Evolutionary conservation across 495 filamentous ascomycete species (phyloP).

Genomic region (Penicillium subrubescens): DNA sequence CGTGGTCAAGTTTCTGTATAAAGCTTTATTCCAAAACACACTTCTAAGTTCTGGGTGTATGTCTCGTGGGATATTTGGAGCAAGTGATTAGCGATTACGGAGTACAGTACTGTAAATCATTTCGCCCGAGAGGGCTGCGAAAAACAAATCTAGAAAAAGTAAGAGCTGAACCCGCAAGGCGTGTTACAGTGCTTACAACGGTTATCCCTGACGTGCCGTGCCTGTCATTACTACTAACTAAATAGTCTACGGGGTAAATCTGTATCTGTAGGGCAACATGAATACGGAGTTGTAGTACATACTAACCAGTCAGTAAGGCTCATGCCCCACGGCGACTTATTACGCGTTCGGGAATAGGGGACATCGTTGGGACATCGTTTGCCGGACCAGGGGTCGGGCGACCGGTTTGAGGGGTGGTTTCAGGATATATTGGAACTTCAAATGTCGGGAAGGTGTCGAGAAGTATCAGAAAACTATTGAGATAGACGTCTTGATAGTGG

Average conservation of each 20-base stretch:
- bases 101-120: too few species aligned
- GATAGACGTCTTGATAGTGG: not conserved
- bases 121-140: not conserved
- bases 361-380: not conserved
- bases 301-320: not conserved
- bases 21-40: not conserved
- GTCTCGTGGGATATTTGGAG: not conserved
- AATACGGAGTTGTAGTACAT: not conserved
- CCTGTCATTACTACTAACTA: not conserved
- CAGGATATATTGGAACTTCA: not conserved
- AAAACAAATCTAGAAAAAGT: not conserved
- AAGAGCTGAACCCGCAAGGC: not conserved
- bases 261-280: not conserved
- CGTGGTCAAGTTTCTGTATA: not conserved
- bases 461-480: not conserved
- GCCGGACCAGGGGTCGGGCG: not conserved
- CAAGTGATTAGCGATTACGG: not conserved
- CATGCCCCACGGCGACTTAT: slow-evolving; percentile 1
- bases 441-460: not conserved
- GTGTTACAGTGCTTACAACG: slow-evolving; percentile 1
- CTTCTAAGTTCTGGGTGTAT: not conserved
- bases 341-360: slow-evolving; percentile 7
- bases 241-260: not conserved
- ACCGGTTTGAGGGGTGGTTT: not conserved
- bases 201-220: not conserved